Base-by-base conservation (phyloP, 768 basidiomycete species). In the Aureoboletus auriporus region DNA sequence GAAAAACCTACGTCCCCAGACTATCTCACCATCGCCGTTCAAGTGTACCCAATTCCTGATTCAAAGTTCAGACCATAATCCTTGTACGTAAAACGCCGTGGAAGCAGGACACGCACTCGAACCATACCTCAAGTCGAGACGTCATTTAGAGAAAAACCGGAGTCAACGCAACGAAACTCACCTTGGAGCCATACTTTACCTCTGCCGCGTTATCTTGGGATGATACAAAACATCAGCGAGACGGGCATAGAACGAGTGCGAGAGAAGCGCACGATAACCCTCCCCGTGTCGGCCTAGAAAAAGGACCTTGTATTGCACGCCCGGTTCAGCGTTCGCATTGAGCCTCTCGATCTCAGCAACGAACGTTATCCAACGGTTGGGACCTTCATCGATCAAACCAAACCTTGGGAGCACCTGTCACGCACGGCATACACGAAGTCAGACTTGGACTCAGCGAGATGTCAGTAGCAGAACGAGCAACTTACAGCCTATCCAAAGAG, bases 281-380 rank as follows among this genome's bases (percentile, higher is more conserved):
- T 89, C 71, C 1, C 88, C 88, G 52, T 91, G 88, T 54, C 88
- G 71, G 3, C 77, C 78, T 2, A 89, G 63, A 49, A 84, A 77
- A 46, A 89, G 69, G 11, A 86, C 69, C 56, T 89, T 90, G 68
- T 47, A 53, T 13, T 48, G 46, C 2, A 51, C 46, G 10, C 54
- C 54, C 3, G 48, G 44, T 28, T 42, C 47, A 2, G 60, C 52
- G 1, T 44, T 47, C 27, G 40, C 44, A 4, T 59, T 59, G 47
- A 89, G 61, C n/a, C 63, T 49, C 6, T 62, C 47, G n/a, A 89
- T 63, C 8, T 68, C 55, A 1, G 53, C 42, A 23, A 63, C 57
- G 49, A 86, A 72, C 7, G 36, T 52, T 6, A 52, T 45, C 84
- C 86, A 87, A 27, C 80, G 63, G 16, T 76, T 64, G 0, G 68